Conservation (phyloP, 1,284 basidiomycete genomes). For the Pterulicium gracile region DNA sequence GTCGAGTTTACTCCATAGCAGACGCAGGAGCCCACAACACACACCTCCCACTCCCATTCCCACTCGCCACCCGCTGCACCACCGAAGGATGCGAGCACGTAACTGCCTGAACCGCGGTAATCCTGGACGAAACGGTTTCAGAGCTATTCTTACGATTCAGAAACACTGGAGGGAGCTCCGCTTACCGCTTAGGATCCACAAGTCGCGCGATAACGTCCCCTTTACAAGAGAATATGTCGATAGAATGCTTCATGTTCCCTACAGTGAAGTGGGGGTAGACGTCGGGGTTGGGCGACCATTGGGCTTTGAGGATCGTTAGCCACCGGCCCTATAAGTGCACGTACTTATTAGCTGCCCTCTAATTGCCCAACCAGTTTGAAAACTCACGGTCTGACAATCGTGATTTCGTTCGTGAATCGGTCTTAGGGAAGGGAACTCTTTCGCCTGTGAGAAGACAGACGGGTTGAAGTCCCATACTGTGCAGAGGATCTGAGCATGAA, state of each 20-base stretch:
- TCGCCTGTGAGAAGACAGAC: constrained; percentile 29
- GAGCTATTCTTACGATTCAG: constrained; percentile 2
- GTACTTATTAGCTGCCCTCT: not conserved
- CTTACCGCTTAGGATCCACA: constrained; percentile 43
- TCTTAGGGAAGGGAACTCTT: constrained; percentile 42
- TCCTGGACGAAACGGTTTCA: constrained; percentile 28
- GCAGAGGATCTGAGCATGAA: constrained; percentile 5
- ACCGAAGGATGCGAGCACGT: constrained; percentile 73
- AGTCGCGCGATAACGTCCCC: constrained; percentile 57
- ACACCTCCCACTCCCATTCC: constrained; percentile 68
- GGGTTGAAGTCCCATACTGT: constrained; percentile 65
- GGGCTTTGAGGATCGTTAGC: constrained; percentile 63
- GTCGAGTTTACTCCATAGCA: too few relatives aligned
- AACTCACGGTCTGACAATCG: constrained; percentile 64
- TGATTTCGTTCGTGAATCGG: constrained; percentile 55
- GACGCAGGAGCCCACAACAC: constrained; percentile 67
- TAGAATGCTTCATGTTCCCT: constrained; percentile 60
- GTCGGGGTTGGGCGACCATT: constrained; percentile 67
- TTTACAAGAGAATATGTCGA: constrained; percentile 64
- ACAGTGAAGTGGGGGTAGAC: constrained; percentile 75
- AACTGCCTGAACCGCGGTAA: constrained; percentile 74
- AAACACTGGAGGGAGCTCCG: constrained; percentile 4
- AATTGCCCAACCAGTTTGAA: not conserved
- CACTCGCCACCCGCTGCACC: constrained; percentile 60
- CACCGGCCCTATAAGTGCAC: constrained; percentile 56